Base-by-base conservation (phyloP, 192 early-diverging fungal species). In the Haplosporangium gracile region DNA sequence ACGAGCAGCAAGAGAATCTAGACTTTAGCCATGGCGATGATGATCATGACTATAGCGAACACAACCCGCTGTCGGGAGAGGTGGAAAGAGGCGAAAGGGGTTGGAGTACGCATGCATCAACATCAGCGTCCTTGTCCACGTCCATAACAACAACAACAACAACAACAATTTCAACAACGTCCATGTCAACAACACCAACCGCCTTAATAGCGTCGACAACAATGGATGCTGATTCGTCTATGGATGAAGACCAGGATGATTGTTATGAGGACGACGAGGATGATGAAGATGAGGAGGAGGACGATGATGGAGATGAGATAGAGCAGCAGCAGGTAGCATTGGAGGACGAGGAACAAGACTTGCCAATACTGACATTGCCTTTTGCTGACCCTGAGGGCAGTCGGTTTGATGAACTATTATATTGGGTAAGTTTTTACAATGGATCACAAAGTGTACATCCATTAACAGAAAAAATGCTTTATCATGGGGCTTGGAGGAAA, bases 391-490 rank as follows among this genome's bases (percentile, higher is more conserved):
- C 74, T 34, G 75, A 47, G 24, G 69, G 70, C 1, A 72, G 69
- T 42, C 57, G 55, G 11, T 72, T 82, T 49, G 70, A 77, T 18
- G 81, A 76, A 16, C 45, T 82, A 16, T 38, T 82, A 7, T 47
- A 72, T 26, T 82, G 81, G 81, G 81, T 82, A 77, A 45, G 60
- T 36, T 39, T 57, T 75, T 43, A 45, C 43, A 45, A 45, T 13
- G 11, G 10, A 45, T 45, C 43, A 15, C 43, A 15, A 2, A 36
- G 2, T 36, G 1, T 36, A 36, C 36, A 36, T 36, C 36, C 36
- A 36, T 36, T 2, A 36, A 36, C 1, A 36, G 36, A 36, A 45
- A 15, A 9, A 45, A 45, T 11, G 10, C 43, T 45, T 11, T 45
- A 45, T 45, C 43, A 45, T 13, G 43, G 43, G 9, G 1, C 0